Conservation (phyloP, 306 rosid species). For the Hippophae gyantsensis region DNA sequence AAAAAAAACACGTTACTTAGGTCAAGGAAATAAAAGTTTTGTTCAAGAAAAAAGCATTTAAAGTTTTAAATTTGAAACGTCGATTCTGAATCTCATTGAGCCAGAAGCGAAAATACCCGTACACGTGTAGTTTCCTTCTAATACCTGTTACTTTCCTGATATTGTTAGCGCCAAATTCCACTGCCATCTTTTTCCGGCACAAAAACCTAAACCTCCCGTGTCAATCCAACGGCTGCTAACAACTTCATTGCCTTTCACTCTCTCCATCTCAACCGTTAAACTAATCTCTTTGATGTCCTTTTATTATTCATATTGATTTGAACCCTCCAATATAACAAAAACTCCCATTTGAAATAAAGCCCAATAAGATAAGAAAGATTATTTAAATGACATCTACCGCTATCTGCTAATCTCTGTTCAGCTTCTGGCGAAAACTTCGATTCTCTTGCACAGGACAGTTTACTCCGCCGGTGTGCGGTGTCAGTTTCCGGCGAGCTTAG, state of each 20-base stretch:
- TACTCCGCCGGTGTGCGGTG: not conserved
- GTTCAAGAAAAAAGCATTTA: not conserved
- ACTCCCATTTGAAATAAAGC: conserved; percentile 45
- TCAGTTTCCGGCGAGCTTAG: conserved; percentile 12
- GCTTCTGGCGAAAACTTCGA: conserved; percentile 4
- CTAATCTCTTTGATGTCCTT: conserved; percentile 4
- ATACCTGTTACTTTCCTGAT: conserved; percentile 5
- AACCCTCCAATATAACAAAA: conserved; percentile 25
- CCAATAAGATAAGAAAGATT: conserved; percentile 21
- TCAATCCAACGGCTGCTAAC: conserved; percentile 26
- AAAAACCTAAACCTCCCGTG: conserved; percentile 3
- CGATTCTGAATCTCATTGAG: not conserved
- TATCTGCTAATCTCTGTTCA: conserved; percentile 14
- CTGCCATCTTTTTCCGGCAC: conserved; percentile 14
- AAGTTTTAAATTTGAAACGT: conserved; percentile 24
- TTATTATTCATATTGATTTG: conserved; percentile 1
- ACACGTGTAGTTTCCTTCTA: conserved; percentile 25
- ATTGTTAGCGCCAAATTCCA: conserved; percentile 62
- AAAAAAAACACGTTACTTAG: too few relatives aligned
- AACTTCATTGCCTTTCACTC: not conserved
- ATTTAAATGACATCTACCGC: not conserved
- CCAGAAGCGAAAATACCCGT: conserved; percentile 9
- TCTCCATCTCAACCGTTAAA: conserved; percentile 16
- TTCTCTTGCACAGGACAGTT: not conserved
- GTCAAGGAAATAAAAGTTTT: too few relatives aligned